Evolutionary conservation across 768 basidiomycete genomes (phyloP), one percentile per base, ranked within the genome.

Genomic region (Leccinum ochraceum): DNA sequence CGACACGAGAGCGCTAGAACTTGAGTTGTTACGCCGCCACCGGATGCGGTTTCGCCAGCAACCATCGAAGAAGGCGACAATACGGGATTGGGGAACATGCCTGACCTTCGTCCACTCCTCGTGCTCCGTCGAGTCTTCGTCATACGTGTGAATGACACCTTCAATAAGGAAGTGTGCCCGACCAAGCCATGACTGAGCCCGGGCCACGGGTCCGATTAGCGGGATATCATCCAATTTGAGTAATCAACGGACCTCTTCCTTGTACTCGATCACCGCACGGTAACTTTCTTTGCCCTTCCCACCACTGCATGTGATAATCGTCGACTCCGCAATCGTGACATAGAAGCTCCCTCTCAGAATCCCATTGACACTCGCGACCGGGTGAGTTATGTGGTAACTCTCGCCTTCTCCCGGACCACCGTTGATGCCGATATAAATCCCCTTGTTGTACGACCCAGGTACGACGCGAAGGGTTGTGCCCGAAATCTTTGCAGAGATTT

Each of bases 261-360:
- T 95, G 78, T 96, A 98, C 68, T 95, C 93, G 59, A 97, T 85
- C 65, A 98, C 81, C 4, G 94, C 82, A 61, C 95, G 82, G 67
- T 91, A 86, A 69, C 82, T 84, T 63, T 82, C 77, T 37, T 80
- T 82, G 14, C 80, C 79, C 60, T 81, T 83, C 2, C 86, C 86
- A 6, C 91, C 89, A 20, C 80, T 80, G 72, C 92, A 94, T 34
- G 92, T 94, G 66, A 96, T 85, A 55, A 90, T 84, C 7, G 86
- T 88, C 48, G 86, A 84, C 59, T 94, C 93, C 46, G 82, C 77
- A 50, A 97, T 84, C 0, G 94, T 97, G 51, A 94, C 85, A 68
- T 98, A 99, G 75, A 95, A 95, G 68, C 85, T 88, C 0, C 95
- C 96, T 58, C 94, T 83, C 52, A 99, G 75, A 36, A 99, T 85